These are phyloP conservation scores for Talaromyces sp. DNA, from an alignment of 2,329 filamentous ascomycete species.

Conservation along the genomic window DNA sequence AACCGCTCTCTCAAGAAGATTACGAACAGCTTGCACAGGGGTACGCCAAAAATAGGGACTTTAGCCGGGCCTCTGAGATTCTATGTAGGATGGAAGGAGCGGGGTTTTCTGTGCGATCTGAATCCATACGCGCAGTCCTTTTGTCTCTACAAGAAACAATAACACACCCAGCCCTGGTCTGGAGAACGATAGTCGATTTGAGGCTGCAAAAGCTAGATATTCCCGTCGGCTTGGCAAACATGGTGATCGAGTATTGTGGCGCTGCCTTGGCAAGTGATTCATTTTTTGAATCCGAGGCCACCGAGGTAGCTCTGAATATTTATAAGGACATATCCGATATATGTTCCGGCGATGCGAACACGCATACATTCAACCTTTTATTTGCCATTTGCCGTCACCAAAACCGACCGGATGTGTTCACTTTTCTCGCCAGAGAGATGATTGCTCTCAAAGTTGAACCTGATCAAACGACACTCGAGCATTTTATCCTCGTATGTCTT, in stretches of 20 bases:
- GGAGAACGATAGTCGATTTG: conserved; percentile 54
- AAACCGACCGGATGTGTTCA: conserved; percentile 49
- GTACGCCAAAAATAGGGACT: conserved; percentile 57
- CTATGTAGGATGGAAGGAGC: conserved; percentile 68
- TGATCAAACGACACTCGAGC: conserved; percentile 57
- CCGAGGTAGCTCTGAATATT: conserved; percentile 48
- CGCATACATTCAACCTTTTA: conserved; percentile 55
- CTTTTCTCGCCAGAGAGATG: conserved; percentile 61
- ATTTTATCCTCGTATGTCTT: conserved; percentile 55
- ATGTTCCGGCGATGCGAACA: conserved; percentile 38
- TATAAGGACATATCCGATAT: conserved; percentile 58
- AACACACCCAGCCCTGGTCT: conserved; percentile 46
- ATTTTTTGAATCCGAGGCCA: conserved; percentile 24
- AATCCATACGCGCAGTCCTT: conserved; percentile 61
- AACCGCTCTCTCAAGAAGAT: conserved; percentile 58
- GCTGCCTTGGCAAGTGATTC: conserved; percentile 27
- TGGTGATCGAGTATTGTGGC: conserved; percentile 49
- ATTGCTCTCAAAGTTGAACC: conserved; percentile 50
- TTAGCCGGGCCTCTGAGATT: conserved; percentile 62
- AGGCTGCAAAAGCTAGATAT: conserved; percentile 43
- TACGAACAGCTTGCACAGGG: conserved; percentile 75
- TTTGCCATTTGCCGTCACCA: conserved; percentile 45
- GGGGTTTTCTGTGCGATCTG: conserved; percentile 52
- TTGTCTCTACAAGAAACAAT: conserved; percentile 47
- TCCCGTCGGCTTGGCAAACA: conserved; percentile 42